Evolutionary conservation across 495 filamentous ascomycete genomes (phyloP), one percentile per base, ranked within the genome.

Genomic region (Hypoxylon subgilvum): DNA sequence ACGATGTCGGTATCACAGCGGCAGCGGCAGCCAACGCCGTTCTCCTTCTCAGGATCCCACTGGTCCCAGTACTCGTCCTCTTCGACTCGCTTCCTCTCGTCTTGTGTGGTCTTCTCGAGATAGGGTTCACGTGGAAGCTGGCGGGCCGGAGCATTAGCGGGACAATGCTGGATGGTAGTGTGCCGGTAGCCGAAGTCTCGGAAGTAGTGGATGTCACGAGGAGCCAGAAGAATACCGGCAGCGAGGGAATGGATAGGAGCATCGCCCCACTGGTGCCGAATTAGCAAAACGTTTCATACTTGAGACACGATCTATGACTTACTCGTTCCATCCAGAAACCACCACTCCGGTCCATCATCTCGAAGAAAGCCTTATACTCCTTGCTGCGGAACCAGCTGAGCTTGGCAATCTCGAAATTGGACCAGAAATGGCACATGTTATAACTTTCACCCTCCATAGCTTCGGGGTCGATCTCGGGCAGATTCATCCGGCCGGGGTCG

Each of bases 391-490:
- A 97, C 81, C 90, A 99, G 77, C 90, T 88, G 46, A 99, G 80
- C 47, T 87, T 85, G 14, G 94, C 94, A 75, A 99, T 99, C 75
- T 99, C 94, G 53, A 99, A 99, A 71, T 99, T 99, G 79, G 91
- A 96, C 94, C 94, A 99, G 81, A 97, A 99, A 80, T 99, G 94
- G 75, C 94, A 99, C 94, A 99, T 99, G 79, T 99, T 99, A 78
- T 99, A 99, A 60, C 83, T 88, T 68, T 99, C 94, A 53, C 90
- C 89, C 69, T 97, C 95, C 94, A 99, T 99, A 13, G 87, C 86
- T 68, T 97, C 95, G 0, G 86, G 84, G 69, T 97, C 91, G 36
- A 96, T 86, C 39, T 96, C 89, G 28, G 88, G 86, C 12, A 91
- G 70, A 21, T 81, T 82, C 50, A 84, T 85, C 45, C 84, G 82